Conservation (phyloP, 2,329 filamentous ascomycete species). For the Cordyceps sp. region DNA sequence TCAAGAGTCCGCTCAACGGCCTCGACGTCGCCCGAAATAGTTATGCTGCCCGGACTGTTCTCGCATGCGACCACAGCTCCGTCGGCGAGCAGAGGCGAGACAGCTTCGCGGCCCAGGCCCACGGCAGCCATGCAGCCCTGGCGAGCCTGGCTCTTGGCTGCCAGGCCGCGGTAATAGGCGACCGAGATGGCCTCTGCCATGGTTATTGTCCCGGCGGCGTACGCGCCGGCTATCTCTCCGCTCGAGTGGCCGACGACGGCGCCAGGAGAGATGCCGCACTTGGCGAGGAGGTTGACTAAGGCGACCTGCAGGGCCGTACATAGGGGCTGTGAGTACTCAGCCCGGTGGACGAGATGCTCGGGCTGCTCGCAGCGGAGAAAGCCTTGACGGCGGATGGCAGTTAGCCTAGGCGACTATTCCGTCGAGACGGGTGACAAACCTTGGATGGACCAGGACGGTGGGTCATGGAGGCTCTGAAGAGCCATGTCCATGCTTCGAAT, state of each 20-base stretch:
- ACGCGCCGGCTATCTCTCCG: constrained; percentile 23
- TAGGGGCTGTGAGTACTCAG: constrained; percentile 12
- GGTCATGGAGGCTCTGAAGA: neutral
- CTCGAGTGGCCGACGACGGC: constrained; percentile 29
- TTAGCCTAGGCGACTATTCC: no score
- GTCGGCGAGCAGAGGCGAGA: neutral
- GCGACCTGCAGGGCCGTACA: constrained; percentile 13
- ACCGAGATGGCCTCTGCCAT: constrained; percentile 10
- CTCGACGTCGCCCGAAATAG: neutral
- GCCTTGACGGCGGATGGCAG: no score
- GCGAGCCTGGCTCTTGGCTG: no score
- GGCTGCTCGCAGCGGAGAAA: no score
- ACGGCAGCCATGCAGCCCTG: neutral
- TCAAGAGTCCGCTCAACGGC: no score
- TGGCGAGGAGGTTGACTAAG: constrained; percentile 11
- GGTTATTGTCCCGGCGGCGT: constrained; percentile 7
- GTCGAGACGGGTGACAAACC: no score
- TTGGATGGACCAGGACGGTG: neutral
- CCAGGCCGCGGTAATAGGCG: constrained; percentile 11
- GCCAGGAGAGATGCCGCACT: constrained; percentile 13
- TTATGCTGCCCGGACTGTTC: neutral
- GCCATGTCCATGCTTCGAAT: neutral
- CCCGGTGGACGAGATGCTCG: constrained; percentile 3
- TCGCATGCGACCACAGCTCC: neutral
- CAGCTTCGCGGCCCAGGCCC: neutral